These are phyloP conservation scores for Juglanconis juglandina DNA, from an alignment of 2,329 filamentous ascomycete genomes.

Conservation along the genomic window DNA sequence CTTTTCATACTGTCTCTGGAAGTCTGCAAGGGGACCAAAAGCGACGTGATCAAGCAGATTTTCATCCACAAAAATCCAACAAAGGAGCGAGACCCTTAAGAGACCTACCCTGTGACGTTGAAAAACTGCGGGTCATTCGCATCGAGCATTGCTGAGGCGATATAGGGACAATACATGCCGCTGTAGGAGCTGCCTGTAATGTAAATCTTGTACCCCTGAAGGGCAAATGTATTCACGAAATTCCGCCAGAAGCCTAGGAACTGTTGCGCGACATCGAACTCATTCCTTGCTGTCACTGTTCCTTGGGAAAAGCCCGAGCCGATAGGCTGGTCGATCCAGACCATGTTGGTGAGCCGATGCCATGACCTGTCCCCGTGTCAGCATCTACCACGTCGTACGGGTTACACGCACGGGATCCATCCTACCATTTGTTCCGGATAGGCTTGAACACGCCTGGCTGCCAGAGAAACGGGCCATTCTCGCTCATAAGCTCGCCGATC, in stretches of 20 bases:
- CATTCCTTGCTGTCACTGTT: conserved; percentile 56
- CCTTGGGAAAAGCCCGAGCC: conserved; percentile 66
- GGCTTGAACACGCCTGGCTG: conserved; percentile 63
- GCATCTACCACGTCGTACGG: not conserved
- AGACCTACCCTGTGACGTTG: conserved; percentile 41
- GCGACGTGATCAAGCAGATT: not conserved
- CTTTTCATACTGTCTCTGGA: no score
- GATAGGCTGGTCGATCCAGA: conserved; percentile 67
- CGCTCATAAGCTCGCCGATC: conserved; percentile 64
- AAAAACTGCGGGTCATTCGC: conserved; percentile 60
- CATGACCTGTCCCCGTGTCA: conserved; percentile 40
- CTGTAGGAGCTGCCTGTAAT: conserved; percentile 60
- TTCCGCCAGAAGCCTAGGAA: conserved; percentile 75
- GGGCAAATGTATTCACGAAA: conserved; percentile 63
- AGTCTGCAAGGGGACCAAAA: not conserved
- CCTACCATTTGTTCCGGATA: conserved; percentile 57
- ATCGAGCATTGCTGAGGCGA: conserved; percentile 64
- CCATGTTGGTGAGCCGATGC: conserved; percentile 69
- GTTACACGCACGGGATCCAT: not conserved
- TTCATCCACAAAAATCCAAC: not conserved
- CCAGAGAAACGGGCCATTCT: conserved; percentile 70
- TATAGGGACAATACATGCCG: conserved; percentile 64
- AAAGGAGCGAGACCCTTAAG: not conserved
- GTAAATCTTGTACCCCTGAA: conserved; percentile 63
- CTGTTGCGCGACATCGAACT: conserved; percentile 62